Conservation (phyloP, 306 rosid genomes). For the apple (Malus domestica) region DNA sequence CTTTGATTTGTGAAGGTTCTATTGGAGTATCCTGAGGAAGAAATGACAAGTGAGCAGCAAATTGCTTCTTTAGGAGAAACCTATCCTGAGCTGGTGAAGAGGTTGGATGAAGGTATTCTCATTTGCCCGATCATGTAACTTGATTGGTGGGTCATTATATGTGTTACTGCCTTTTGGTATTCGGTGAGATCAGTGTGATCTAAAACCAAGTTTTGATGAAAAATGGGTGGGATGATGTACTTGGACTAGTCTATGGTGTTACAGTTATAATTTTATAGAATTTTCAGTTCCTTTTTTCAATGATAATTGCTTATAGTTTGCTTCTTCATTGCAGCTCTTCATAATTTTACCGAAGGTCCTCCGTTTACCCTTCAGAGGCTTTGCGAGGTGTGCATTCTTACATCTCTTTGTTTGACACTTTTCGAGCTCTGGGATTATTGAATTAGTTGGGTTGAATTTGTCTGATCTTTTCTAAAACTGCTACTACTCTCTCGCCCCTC, state of each 20-base stretch:
- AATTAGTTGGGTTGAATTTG: not conserved
- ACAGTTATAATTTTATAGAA: not conserved
- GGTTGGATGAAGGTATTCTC: conserved; percentile 72
- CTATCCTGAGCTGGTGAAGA: conserved; percentile 53
- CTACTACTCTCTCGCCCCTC: not conserved
- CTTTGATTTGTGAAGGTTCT: conserved; percentile 47
- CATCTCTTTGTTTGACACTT: not conserved
- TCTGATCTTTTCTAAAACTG: not conserved
- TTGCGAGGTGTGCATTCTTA: conserved; percentile 54
- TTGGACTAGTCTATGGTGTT: not conserved
- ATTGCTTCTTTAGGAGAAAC: conserved; percentile 58
- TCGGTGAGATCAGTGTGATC: not conserved
- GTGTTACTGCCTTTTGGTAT: not conserved
- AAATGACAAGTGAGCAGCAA: conserved; percentile 61
- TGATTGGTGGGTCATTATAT: not conserved
- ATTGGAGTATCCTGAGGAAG: conserved; percentile 71
- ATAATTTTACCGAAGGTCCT: conserved; percentile 76
- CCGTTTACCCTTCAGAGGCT: conserved; percentile 95
- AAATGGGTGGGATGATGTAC: not conserved
- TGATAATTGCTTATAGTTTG: not conserved
- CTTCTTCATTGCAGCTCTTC: conserved; percentile 56
- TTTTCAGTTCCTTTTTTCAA: not conserved
- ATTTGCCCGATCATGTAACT: not conserved
- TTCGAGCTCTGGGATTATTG: not conserved
- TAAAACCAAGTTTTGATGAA: not conserved